phyloP scores from a whole-genome alignment of 139 green algal genomes.

The Closterium sp. region DNA sequence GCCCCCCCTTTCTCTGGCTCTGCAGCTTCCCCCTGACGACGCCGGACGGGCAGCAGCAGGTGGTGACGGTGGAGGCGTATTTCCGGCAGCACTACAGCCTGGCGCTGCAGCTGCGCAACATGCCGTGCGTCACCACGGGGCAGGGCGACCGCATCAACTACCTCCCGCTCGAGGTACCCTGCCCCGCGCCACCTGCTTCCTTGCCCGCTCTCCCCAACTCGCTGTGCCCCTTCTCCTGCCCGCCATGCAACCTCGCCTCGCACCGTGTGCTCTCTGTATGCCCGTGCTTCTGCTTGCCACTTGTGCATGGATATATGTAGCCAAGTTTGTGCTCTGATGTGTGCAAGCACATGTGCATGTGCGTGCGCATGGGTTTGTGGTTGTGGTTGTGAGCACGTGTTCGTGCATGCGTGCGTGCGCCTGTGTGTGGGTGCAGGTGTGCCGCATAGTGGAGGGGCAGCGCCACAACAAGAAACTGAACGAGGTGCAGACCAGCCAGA shows the following conservation, averaged over 20 bases:
- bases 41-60: neutral
- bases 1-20: no score
- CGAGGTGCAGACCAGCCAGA: constrained; percentile 10
- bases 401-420: neutral
- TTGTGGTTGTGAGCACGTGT: neutral
- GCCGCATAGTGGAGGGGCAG: constrained; percentile 3
- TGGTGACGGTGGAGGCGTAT: neutral
- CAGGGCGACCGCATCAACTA: neutral
- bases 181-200: no score
- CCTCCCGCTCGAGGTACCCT: neutral
- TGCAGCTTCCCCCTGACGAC: neutral
- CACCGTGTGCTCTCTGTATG: neutral
- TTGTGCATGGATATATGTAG: no score
- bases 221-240: no score
- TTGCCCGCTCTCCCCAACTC: neutral
- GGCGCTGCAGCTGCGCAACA: neutral
- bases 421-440: constrained; percentile 1
- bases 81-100: neutral
- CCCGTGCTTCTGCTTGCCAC: no score
- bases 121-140: neutral
- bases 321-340: no score
- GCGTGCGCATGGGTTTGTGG: neutral
- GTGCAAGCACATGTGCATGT: neutral
- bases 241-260: no score
- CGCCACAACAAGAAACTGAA: constrained; percentile 28